A percentile compares a stretch with the other conserved stretches of the same genome.
Evolutionary conservation across 2,329 filamentous ascomycete species (phyloP).

Genomic region (Ophidiomyces ophidiicola): DNA sequence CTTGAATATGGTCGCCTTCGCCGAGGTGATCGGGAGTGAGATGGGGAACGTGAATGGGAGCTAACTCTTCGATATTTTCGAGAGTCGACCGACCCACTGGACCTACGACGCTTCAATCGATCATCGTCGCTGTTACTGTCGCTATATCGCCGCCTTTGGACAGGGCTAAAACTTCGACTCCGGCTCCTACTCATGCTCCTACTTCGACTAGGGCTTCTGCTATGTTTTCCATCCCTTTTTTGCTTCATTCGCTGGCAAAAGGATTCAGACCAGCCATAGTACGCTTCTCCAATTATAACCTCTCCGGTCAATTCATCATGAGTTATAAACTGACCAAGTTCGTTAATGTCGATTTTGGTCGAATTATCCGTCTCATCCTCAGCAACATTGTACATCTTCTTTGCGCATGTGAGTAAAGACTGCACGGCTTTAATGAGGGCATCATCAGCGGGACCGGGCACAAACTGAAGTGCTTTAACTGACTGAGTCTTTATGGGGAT

Average conservation of each 20-base stretch:
- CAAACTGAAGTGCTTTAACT: slow-evolving; percentile 60
- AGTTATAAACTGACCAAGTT: slow-evolving; percentile 57
- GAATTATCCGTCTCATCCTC: slow-evolving; percentile 39
- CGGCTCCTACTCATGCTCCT: slow-evolving; percentile 38
- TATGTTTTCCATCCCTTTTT: slow-evolving; percentile 20
- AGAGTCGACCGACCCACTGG: slow-evolving; percentile 23
- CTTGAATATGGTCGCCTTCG: slow-evolving; percentile 19
- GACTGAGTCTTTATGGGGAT: slow-evolving; percentile 59
- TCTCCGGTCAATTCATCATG: slow-evolving; percentile 56
- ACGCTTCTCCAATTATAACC: slow-evolving; percentile 55
- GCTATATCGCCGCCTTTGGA: slow-evolving; percentile 32
- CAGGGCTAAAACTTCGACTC: slow-evolving; percentile 28
- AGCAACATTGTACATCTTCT: slow-evolving; percentile 52
- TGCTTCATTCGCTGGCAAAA: slow-evolving; percentile 74
- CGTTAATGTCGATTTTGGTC: slow-evolving; percentile 53
- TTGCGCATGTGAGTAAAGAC: slow-evolving; percentile 54
- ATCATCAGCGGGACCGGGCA: slow-evolving; percentile 55
- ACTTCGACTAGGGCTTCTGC: slow-evolving; percentile 32
- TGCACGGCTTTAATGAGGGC: slow-evolving; percentile 57
- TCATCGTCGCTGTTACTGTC: slow-evolving; percentile 25
- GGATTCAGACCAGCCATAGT: slow-evolving; percentile 73
- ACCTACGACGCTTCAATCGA: slow-evolving; percentile 19
- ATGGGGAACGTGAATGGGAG: slow-evolving; percentile 21
- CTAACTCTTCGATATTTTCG: slow-evolving; percentile 15
- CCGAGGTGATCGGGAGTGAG: slow-evolving; percentile 22